Evolutionary conservation across 2,329 filamentous ascomycete genomes (phyloP).

Genomic region (Xenoacremonium recifei): DNA sequence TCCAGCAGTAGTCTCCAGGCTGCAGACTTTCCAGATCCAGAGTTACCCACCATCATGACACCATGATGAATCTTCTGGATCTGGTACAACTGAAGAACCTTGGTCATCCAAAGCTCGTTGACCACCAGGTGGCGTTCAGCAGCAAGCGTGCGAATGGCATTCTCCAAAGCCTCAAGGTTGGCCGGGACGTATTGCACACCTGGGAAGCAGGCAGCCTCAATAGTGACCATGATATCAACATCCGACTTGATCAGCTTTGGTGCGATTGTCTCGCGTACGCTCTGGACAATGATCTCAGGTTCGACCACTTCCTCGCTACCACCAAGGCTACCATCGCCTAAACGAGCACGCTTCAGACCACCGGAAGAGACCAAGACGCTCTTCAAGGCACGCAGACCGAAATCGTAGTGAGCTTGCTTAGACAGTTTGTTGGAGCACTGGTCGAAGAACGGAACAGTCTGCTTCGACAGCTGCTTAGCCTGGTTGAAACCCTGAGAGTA

Average conservation of each 20-base stretch:
- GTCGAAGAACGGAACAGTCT: constrained; percentile 98
- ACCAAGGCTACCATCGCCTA: constrained; percentile 53
- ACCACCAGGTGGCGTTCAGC: constrained; percentile 83
- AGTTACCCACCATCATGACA: constrained; percentile 99
- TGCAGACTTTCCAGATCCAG: constrained; percentile 94
- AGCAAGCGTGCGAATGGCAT: constrained; percentile 79
- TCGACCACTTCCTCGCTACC: constrained; percentile 75
- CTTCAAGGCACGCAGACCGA: constrained; percentile 94
- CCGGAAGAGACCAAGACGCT: constrained; percentile 98
- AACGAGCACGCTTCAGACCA: constrained; percentile 83
- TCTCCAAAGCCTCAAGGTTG: constrained; percentile 74
- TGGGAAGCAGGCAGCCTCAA: constrained; percentile 86
- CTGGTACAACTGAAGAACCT: constrained; percentile 94
- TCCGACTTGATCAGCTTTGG: constrained; percentile 94
- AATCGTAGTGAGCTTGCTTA: constrained; percentile 98
- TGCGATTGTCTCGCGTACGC: constrained; percentile 95
- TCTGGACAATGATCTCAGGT: constrained; percentile 97
- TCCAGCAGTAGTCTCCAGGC: constrained; percentile 92
- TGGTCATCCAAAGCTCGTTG: constrained; percentile 95
- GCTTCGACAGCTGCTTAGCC: constrained; percentile 88
- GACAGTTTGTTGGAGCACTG: constrained; percentile 78
- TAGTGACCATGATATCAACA: constrained; percentile 80
- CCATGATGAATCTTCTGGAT: constrained; percentile 98
- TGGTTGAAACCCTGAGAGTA: constrained; percentile 99
- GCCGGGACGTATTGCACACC: constrained; percentile 91